phyloP scores from a whole-genome alignment of 805 yeast species.

The Metschnikowia shivogae region DNA sequence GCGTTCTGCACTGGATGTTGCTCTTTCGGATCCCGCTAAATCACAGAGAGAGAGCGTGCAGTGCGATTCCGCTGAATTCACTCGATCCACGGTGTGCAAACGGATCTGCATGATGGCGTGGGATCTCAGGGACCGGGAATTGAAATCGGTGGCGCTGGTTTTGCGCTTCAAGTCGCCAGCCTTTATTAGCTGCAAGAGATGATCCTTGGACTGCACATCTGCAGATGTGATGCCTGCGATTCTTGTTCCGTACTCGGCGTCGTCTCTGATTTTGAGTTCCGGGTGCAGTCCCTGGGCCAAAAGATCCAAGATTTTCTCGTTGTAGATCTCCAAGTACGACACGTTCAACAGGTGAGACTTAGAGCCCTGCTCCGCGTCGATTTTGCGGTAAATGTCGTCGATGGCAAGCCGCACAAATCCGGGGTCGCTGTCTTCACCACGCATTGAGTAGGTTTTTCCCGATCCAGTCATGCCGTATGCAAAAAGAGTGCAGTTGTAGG shows the following conservation, averaged over 20 bases:
- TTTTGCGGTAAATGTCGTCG: conserved; percentile 51
- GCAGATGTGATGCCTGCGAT: conserved; percentile 72
- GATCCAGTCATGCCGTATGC: conserved; percentile 96
- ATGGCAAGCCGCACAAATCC: conserved; percentile 74
- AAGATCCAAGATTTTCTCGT: conserved; percentile 76
- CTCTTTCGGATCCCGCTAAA: conserved; percentile 92
- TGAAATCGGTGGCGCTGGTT: conserved; percentile 87
- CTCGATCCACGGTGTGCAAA: conserved; percentile 42
- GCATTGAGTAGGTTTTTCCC: conserved; percentile 87
- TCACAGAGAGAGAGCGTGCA: conserved; percentile 85
- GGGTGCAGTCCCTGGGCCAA: conserved; percentile 22
- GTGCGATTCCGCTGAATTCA: conserved; percentile 36
- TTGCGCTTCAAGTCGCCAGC: conserved; percentile 71
- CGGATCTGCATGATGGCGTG: conserved; percentile 82
- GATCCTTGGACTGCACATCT: conserved; percentile 50
- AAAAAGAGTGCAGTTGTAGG: conserved; percentile 83
- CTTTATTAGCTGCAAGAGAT: conserved; percentile 55
- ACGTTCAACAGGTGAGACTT: conserved; percentile 48
- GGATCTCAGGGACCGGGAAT: conserved; percentile 81
- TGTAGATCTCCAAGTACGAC: conserved; percentile 82
- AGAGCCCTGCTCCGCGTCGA: conserved; percentile 22
- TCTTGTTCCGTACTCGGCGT: conserved; percentile 62
- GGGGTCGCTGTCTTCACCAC: conserved; percentile 57
- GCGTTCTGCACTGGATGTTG: conserved; percentile 65
- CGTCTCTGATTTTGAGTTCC: conserved; percentile 78